Conservation (phyloP, 768 basidiomycete species). For the Boletellus ananiceps region DNA sequence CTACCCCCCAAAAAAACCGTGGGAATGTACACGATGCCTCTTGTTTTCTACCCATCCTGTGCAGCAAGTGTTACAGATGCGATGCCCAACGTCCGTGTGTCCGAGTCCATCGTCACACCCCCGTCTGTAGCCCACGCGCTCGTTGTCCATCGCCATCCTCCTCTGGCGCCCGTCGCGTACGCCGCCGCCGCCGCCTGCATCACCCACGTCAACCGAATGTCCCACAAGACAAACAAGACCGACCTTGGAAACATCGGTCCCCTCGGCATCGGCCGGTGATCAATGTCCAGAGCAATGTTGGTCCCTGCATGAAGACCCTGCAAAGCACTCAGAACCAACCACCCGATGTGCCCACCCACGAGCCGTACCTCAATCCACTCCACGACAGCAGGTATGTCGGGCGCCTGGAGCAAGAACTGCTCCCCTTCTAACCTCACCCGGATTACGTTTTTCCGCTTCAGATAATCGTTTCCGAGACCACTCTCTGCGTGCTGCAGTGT, state of each 20-base stretch:
- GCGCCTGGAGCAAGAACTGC: constrained; percentile 92
- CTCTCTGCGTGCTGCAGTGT: constrained; percentile 89
- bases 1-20: constrained; percentile 25
- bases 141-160: background rate
- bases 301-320: constrained; percentile 88
- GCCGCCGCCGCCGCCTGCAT: constrained; percentile 28
- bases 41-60: background rate
- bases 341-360: constrained; percentile 1
- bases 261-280: constrained; percentile 87
- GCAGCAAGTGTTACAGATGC: background rate
- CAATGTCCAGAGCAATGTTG: constrained; percentile 88
- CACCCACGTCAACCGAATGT: background rate
- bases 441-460: constrained; percentile 91
- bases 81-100: too few relatives aligned
- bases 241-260: constrained; percentile 83
- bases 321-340: constrained; percentile 2
- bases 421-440: constrained; percentile 89
- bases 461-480: constrained; percentile 91
- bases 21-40: constrained; percentile 12
- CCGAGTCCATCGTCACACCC: too few relatives aligned
- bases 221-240: background rate
- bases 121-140: too few relatives aligned
- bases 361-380: constrained; percentile 88
- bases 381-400: constrained; percentile 78
- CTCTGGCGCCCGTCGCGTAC: constrained; percentile 16